Base-by-base conservation (phyloP, 768 basidiomycete species). In the Gymnopilus dilepis region DNA sequence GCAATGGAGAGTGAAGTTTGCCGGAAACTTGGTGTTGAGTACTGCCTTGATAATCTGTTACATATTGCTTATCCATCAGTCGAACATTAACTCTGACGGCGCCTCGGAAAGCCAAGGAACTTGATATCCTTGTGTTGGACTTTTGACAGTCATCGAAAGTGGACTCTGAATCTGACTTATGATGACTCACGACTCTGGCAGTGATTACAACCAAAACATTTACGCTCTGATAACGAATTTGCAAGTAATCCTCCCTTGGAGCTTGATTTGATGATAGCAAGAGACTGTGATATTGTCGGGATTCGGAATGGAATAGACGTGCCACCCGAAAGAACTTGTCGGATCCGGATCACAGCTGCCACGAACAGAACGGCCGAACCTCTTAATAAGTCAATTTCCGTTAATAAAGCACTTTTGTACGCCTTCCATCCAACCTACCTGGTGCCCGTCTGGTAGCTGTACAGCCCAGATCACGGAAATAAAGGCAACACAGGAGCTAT, bases 31-130 rank as follows among this genome's bases (percentile, higher is more conserved):
- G 28, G 17, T 31, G 28, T 50, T 50, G 45, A 26, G 47, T 50
- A 50, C 47, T 31, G 47, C 47, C 47, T 30, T 50, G 28, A 17
- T 50, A 50, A 50, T 50, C 28, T 50, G 47, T 50, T 50, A 50
- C 47, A 50, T n/a, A 6, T 50, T 50, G 28, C 47, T 50, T 50
- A n/a, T 26, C 28, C 47, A 50, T 50, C 47, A 31, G 47, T 31
- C 31, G 15, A 28, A 31, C 47, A 50, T 7, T 50, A n/a, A n/a
- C 28, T 30, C 21, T 24, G 19, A 47, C 24, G 7, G 9, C 43
- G 11, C 26, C 43, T 47, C 43, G 43, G 43, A 24, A 47, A 47
- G 43, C 43, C 43, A 47, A 50, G 30, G 47, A 50, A 50, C 13
- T 31, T 47, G 24, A 28, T 24, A 13, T n/a, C 6, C 28, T 30